Evolutionary conservation across 495 filamentous ascomycete genomes (phyloP).

Genomic region (Pseudomonodictys pantanalensis): DNA sequence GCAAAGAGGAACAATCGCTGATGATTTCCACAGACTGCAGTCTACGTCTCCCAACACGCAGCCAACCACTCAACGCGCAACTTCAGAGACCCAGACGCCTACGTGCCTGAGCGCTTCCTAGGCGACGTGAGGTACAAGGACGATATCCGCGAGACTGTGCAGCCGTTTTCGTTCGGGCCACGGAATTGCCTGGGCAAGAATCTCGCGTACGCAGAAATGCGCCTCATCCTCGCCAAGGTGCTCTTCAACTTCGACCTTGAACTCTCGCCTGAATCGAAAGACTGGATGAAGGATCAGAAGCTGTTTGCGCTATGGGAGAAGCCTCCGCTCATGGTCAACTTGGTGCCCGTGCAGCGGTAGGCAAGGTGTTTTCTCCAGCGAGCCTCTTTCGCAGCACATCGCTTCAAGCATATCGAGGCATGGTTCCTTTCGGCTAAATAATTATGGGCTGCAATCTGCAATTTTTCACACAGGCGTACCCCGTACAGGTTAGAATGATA

Average conservation of each 20-base stretch:
- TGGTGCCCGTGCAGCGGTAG: conserved; percentile 22
- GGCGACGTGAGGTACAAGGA: conserved; percentile 21
- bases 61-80: conserved; percentile 42
- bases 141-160: conserved; percentile 24
- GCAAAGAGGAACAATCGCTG: neutral
- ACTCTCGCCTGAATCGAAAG: conserved; percentile 35
- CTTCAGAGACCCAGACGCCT: conserved; percentile 44
- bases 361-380: too few relatives aligned
- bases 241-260: conserved; percentile 55
- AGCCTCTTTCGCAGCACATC: too few relatives aligned
- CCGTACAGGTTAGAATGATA: too few relatives aligned
- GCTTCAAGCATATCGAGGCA: too few relatives aligned
- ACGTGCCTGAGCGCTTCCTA: conserved; percentile 51
- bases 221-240: conserved; percentile 50
- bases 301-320: conserved; percentile 38
- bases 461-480: too few relatives aligned
- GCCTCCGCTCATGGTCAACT: conserved; percentile 25
- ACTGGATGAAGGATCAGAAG: conserved; percentile 46
- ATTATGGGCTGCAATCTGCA: too few relatives aligned
- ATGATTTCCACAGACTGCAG: conserved; percentile 36
- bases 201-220: conserved; percentile 54
- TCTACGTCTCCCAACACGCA: conserved; percentile 45
- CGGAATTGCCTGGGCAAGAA: conserved; percentile 32
- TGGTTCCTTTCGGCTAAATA: too few relatives aligned
- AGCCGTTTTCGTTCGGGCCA: conserved; percentile 33